These are phyloP conservation scores for Coemansia sp. DNA, from an alignment of 192 early-diverging fungal genomes.

Conservation along the genomic window DNA sequence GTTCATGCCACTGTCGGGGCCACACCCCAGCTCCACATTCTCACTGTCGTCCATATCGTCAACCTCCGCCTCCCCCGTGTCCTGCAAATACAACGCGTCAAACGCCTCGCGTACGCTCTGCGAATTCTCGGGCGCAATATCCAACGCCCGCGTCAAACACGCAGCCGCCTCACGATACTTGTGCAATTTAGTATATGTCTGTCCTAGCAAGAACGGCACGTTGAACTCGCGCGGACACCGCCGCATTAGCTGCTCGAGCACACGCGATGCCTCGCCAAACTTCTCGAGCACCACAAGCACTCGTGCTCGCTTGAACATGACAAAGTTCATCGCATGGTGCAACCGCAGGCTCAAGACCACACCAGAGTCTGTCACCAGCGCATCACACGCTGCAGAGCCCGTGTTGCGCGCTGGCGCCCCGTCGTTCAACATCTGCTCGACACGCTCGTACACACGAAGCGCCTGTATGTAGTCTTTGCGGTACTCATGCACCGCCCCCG, in stretches of 20 bases:
- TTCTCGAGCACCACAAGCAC: constrained; percentile 58
- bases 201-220: constrained; percentile 53
- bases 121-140: constrained; percentile 47
- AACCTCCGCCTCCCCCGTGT: constrained; percentile 4
- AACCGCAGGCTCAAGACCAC: constrained; percentile 17
- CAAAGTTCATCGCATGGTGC: constrained; percentile 55
- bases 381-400: background rate
- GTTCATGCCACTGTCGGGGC: background rate
- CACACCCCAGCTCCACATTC: background rate
- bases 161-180: constrained; percentile 49
- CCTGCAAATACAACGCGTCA: constrained; percentile 50
- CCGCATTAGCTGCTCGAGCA: constrained; percentile 61
- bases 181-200: constrained; percentile 45
- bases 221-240: constrained; percentile 53
- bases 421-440: constrained; percentile 53
- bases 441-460: constrained; percentile 61
- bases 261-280: constrained; percentile 63
- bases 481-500: constrained; percentile 72
- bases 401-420: background rate
- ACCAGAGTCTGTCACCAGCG: constrained; percentile 5
- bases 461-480: constrained; percentile 58
- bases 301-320: constrained; percentile 69
- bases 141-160: constrained; percentile 39
- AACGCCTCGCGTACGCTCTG: constrained; percentile 53
- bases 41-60: constrained; percentile 7